A percentile compares a stretch with the other conserved stretches of the same genome.
phyloP scores from a whole-genome alignment of 2,329 filamentous ascomycete species.

The Phialemonium atrogriseum region DNA sequence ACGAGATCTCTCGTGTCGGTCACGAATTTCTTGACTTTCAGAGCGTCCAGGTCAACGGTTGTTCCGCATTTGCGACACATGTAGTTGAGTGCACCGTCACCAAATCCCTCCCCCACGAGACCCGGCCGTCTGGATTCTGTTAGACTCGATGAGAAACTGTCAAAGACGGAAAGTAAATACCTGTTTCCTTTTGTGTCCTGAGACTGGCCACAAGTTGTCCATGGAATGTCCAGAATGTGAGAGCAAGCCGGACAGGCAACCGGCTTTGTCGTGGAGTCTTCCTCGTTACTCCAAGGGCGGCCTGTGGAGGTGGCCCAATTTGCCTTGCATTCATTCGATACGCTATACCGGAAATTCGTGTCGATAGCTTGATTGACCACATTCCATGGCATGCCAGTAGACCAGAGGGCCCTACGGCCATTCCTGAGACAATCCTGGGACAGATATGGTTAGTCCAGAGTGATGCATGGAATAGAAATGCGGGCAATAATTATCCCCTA shows the following conservation, averaged over 20 bases:
- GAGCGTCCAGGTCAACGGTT: constrained; percentile 44
- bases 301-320: constrained; percentile 40
- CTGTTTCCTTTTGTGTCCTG: constrained; percentile 25
- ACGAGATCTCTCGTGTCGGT: constrained; percentile 44
- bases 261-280: constrained; percentile 38
- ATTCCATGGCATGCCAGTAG: constrained; percentile 58
- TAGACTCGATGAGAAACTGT: too few relatives aligned
- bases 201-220: constrained; percentile 45
- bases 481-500: too few relatives aligned
- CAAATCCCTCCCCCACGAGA: constrained; percentile 47
- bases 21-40: constrained; percentile 55
- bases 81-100: constrained; percentile 44
- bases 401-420: constrained; percentile 49
- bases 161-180: too few relatives aligned
- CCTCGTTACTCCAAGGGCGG: constrained; percentile 49
- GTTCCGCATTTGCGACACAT: constrained; percentile 43
- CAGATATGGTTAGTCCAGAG: too few relatives aligned
- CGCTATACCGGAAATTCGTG: constrained; percentile 46
- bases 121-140: too few relatives aligned
- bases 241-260: constrained; percentile 50
- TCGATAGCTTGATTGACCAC: constrained; percentile 51
- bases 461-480: too few relatives aligned
- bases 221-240: constrained; percentile 36
- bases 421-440: constrained; percentile 58
- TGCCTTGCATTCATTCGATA: constrained; percentile 31